These are phyloP conservation scores for Exophiala xenobiotica DNA, from an alignment of 2,329 filamentous ascomycete genomes.

Conservation along the genomic window DNA sequence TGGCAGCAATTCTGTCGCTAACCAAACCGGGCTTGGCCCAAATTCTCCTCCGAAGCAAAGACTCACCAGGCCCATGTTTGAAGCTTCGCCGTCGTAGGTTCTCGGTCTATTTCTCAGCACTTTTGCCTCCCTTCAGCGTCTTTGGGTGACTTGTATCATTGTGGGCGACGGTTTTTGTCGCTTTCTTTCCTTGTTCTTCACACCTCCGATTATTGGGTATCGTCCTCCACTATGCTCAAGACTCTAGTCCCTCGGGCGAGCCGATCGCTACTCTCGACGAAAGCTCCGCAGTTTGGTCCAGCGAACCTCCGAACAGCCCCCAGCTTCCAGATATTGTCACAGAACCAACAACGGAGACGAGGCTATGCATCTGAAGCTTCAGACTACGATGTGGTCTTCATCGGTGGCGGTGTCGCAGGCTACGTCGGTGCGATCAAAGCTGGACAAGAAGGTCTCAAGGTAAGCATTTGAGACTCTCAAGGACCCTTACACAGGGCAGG, in stretches of 20 bases:
- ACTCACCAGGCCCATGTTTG: background rate
- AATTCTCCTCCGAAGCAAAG: background rate
- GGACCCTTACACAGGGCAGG: background rate
- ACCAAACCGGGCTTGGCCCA: background rate
- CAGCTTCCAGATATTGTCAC: constrained; percentile 29
- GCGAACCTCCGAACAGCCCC: constrained; percentile 29
- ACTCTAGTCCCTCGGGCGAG: constrained; percentile 23
- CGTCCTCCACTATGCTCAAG: constrained; percentile 26
- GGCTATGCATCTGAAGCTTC: constrained; percentile 52
- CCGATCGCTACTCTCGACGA: constrained; percentile 28
- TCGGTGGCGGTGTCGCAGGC: constrained; percentile 95
- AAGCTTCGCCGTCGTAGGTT: background rate
- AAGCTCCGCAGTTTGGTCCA: constrained; percentile 29
- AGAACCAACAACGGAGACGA: constrained; percentile 23
- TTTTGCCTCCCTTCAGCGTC: constrained; percentile 7
- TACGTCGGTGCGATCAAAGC: constrained; percentile 99
- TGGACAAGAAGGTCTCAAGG: constrained; percentile 94
- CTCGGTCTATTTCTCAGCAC: constrained; percentile 16
- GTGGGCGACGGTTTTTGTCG: constrained; percentile 20
- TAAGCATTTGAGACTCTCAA: constrained; percentile 42
- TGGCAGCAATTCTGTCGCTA: background rate
- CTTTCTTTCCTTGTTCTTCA: constrained; percentile 13
- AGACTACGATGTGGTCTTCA: constrained; percentile 95
- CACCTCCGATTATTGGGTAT: background rate
- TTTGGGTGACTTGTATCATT: constrained; percentile 12